phyloP scores from a whole-genome alignment of 805 yeast genomes.

The Lipomyces starkeyi region DNA sequence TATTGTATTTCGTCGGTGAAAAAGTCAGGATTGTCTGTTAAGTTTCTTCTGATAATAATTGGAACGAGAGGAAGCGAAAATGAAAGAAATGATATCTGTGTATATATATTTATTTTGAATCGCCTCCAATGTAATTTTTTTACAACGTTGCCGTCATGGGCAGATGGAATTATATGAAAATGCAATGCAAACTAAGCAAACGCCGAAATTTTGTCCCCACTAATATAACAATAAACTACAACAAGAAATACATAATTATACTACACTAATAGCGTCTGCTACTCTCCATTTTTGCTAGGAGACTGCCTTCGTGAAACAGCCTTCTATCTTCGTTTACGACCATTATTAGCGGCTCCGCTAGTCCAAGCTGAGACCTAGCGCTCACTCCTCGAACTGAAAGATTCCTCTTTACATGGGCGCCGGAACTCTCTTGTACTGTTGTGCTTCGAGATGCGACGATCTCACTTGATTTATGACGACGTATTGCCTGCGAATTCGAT shows the following conservation, averaged over 20 bases:
- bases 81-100: neutral
- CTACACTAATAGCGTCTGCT: neutral
- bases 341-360: conserved; percentile 13
- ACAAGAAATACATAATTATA: neutral
- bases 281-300: conserved; percentile 16
- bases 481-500: neutral
- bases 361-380: neutral
- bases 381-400: neutral
- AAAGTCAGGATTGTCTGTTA: neutral
- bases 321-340: conserved; percentile 10
- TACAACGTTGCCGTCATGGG: neutral
- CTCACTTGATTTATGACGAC: neutral
- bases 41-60: neutral
- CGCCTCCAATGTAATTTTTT: neutral
- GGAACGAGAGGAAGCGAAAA: neutral
- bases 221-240: neutral
- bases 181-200: neutral
- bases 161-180: neutral
- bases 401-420: neutral
- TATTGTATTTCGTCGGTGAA: neutral
- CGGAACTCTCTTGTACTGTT: conserved; percentile 5
- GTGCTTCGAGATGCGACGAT: neutral
- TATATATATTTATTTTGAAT: neutral
- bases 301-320: conserved; percentile 26
- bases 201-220: conserved; percentile 1